Percentiles rank a stretch among this genome's conserved stretches.
Conservation (phyloP, 306 rosid genomes). For the Astragalus membranaceus region DNA sequence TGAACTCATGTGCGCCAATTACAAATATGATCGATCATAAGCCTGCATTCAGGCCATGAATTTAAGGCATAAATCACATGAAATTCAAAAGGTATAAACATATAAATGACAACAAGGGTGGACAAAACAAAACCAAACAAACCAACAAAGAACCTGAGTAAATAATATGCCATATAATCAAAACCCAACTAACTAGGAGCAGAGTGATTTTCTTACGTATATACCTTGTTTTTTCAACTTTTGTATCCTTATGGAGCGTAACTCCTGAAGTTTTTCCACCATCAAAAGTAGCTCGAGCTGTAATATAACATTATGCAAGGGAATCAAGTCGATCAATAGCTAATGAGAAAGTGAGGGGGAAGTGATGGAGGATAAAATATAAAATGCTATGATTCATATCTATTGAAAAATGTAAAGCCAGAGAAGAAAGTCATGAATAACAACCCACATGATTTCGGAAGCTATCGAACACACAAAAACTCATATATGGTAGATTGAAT, state of each 20-base stretch:
- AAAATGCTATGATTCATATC: background rate
- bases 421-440: background rate
- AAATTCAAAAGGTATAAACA: background rate
- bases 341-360: background rate
- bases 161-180: slow-evolving; percentile 2
- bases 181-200: slow-evolving; percentile 3
- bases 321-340: background rate
- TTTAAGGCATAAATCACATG: background rate
- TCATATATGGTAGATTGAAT: background rate
- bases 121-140: slow-evolving; percentile 19
- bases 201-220: background rate
- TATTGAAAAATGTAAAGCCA: background rate
- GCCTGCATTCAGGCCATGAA: background rate
- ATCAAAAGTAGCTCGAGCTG: slow-evolving; percentile 79
- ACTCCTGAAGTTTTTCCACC: slow-evolving; percentile 85
- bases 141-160: background rate
- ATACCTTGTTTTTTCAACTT: slow-evolving; percentile 88
- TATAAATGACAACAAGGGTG: background rate
- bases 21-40: background rate
- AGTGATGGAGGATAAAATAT: background rate
- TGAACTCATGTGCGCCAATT: slow-evolving; percentile 2
- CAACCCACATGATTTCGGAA: background rate
- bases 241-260: slow-evolving; percentile 74
- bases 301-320: background rate
- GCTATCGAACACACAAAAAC: background rate